Percentiles rank a stretch among this genome's conserved stretches.
phyloP scores from a whole-genome alignment of 176 grass and related monocot species.

The Themeda triandra region DNA sequence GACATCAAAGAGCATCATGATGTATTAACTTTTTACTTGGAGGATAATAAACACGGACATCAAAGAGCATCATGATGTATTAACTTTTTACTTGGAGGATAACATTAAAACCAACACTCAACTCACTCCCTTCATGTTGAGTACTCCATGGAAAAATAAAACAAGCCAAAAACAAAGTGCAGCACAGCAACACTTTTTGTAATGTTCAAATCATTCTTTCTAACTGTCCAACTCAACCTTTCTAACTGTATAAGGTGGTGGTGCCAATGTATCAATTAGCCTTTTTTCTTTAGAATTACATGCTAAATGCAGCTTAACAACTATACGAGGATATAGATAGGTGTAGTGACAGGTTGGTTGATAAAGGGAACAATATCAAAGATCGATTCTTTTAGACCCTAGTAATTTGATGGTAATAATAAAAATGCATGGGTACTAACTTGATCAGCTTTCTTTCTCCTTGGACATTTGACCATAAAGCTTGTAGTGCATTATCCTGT shows the following conservation, averaged over 20 bases:
- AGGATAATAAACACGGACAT: too few species aligned
- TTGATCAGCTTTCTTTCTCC: background rate
- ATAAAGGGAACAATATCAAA: background rate
- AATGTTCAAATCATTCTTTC: too few species aligned
- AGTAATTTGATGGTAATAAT: background rate
- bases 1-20: too few species aligned
- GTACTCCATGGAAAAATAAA: background rate
- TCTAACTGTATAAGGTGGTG: background rate
- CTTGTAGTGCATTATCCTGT: slow-evolving; percentile 57
- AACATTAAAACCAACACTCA: background rate
- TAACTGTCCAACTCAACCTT: background rate
- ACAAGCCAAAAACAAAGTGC: background rate
- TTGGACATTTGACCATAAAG: slow-evolving; percentile 47
- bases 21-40: too few species aligned
- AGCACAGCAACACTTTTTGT: background rate
- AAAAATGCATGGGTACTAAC: background rate
- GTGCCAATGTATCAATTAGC: background rate
- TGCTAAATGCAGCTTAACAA: background rate
- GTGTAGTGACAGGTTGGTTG: background rate
- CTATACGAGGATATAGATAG: background rate
- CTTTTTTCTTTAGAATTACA: background rate
- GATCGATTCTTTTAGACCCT: background rate
- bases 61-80: background rate
- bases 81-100: background rate
- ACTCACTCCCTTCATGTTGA: background rate